Percentiles rank a stretch among this genome's conserved stretches.
These are phyloP conservation scores for Boletus subparvulus DNA, from an alignment of 768 basidiomycete species.

Conservation along the genomic window DNA sequence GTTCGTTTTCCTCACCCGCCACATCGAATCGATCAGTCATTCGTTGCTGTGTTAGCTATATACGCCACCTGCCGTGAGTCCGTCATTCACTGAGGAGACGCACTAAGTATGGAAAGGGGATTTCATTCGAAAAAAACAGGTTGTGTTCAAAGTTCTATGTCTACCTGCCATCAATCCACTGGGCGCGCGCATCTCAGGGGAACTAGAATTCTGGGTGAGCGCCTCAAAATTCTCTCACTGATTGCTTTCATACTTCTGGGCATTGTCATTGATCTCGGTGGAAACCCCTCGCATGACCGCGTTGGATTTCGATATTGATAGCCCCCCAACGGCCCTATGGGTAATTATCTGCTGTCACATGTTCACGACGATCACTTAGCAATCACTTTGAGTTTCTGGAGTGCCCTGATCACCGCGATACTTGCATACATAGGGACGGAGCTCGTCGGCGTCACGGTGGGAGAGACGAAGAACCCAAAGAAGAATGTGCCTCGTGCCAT, in stretches of 20 bases:
- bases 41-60: neutral
- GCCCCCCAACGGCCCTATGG: conserved; percentile 56
- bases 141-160: neutral
- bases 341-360: conserved; percentile 46
- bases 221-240: conserved; percentile 58
- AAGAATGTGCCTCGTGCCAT: conserved; percentile 75
- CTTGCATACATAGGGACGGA: conserved; percentile 78
- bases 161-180: conserved; percentile 60
- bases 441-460: conserved; percentile 65
- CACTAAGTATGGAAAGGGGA: too few relatives aligned
- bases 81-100: neutral
- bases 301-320: conserved; percentile 46
- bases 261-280: conserved; percentile 63
- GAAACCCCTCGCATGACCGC: conserved; percentile 36
- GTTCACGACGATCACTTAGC: conserved; percentile 50
- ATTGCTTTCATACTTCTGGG: conserved; percentile 8
- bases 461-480: conserved; percentile 66
- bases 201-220: conserved; percentile 74
- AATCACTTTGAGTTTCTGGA: conserved; percentile 71
- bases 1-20: neutral
- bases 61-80: conserved; percentile 1
- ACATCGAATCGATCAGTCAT: neutral
- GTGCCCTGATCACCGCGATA: conserved; percentile 68
- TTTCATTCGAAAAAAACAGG: neutral
- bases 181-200: conserved; percentile 68